Evolutionary conservation across 495 filamentous ascomycete species (phyloP).

Genomic region (Oleoguttula mirabilis): DNA sequence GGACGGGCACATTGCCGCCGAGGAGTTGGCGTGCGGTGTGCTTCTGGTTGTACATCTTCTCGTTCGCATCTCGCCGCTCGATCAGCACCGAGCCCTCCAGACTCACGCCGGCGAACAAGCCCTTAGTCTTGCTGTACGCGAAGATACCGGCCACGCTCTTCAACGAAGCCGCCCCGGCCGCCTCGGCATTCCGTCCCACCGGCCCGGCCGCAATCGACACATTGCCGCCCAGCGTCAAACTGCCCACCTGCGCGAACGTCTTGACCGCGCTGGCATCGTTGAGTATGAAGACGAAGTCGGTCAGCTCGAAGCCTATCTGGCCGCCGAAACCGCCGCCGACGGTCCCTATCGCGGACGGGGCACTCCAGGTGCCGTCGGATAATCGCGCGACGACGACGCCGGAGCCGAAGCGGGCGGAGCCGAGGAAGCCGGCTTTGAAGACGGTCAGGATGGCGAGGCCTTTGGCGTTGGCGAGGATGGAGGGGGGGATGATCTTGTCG

Average conservation of each 20-base stretch:
- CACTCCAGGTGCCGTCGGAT: slow-evolving; percentile 86
- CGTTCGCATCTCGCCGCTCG: slow-evolving; percentile 90
- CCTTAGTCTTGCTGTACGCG: slow-evolving; percentile 94
- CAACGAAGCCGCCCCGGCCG: slow-evolving; percentile 83
- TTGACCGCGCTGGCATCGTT: slow-evolving; percentile 86
- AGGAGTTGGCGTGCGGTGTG: slow-evolving; percentile 76
- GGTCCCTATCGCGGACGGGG: slow-evolving; percentile 81
- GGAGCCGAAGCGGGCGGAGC: slow-evolving; percentile 82
- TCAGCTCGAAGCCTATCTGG: slow-evolving; percentile 94
- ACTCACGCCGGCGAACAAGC: slow-evolving; percentile 88
- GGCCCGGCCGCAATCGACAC: slow-evolving; percentile 93
- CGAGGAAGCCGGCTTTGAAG: slow-evolving; percentile 90
- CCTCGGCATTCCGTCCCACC: slow-evolving; percentile 88
- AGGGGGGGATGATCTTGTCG: slow-evolving; percentile 93
- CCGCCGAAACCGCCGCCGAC: slow-evolving; percentile 90
- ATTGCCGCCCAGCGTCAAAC: slow-evolving; percentile 86
- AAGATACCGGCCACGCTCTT: slow-evolving; percentile 86
- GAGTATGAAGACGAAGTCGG: slow-evolving; percentile 97
- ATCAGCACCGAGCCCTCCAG: slow-evolving; percentile 83
- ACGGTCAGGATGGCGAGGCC: slow-evolving; percentile 92
- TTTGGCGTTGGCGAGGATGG: slow-evolving; percentile 84
- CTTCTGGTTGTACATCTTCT: slow-evolving; percentile 79
- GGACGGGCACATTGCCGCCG: slow-evolving; percentile 61
- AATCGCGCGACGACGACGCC: slow-evolving; percentile 88
- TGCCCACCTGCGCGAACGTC: slow-evolving; percentile 87